Evolutionary conservation across 495 filamentous ascomycete species (phyloP).

Genomic region (Trichoderma reesei): DNA sequence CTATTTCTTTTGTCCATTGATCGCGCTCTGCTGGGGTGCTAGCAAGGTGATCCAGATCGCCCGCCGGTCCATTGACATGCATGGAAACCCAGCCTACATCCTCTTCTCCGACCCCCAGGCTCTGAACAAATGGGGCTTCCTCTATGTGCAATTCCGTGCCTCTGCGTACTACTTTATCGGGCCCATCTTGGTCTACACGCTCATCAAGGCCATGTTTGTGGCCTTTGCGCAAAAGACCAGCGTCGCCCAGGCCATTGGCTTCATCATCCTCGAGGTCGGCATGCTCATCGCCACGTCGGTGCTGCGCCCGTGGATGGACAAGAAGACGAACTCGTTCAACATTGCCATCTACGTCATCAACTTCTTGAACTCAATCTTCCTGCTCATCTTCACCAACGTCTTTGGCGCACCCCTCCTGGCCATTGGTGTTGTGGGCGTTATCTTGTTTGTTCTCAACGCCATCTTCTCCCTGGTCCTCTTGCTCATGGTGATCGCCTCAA

Average conservation of each 20-base stretch:
- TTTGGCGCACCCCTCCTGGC: constrained; percentile 81
- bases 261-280: constrained; percentile 76
- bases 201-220: constrained; percentile 88
- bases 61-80: constrained; percentile 76
- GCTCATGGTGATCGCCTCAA: constrained; percentile 78
- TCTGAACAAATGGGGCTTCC: constrained; percentile 98
- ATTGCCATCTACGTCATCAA: constrained; percentile 85
- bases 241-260: constrained; percentile 70
- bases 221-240: constrained; percentile 66
- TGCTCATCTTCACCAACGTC: constrained; percentile 70
- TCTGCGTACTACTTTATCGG: constrained; percentile 96
- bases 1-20: constrained; percentile 74
- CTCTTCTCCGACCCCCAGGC: constrained; percentile 89
- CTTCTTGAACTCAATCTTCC: constrained; percentile 81
- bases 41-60: constrained; percentile 85
- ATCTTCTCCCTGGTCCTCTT: constrained; percentile 78
- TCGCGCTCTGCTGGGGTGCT: constrained; percentile 73
- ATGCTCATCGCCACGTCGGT: constrained; percentile 72
- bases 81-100: constrained; percentile 95
- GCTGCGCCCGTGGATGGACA: constrained; percentile 96
- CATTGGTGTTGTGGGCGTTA: constrained; percentile 84
- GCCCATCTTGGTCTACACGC: constrained; percentile 67
- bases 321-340: constrained; percentile 96
- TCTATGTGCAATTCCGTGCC: constrained; percentile 95
- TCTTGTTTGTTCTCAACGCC: constrained; percentile 90